phyloP scores from a whole-genome alignment of 2,329 filamentous ascomycete genomes.

The Coniochaeta sp. region DNA sequence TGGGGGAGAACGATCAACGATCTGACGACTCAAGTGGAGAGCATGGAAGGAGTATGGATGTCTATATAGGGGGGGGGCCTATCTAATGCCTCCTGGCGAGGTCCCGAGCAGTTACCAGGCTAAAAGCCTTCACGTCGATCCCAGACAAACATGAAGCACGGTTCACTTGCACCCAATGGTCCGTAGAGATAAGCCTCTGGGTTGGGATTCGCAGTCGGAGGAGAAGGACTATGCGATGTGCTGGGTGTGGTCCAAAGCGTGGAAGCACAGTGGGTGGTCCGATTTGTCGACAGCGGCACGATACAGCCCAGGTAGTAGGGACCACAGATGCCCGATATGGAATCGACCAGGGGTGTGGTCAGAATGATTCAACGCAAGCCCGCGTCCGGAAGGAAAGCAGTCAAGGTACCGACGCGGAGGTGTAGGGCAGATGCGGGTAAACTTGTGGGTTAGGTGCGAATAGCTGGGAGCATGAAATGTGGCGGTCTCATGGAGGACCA shows the following conservation, averaged over 20 bases:
- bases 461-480: neutral
- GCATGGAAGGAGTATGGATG: neutral
- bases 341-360: neutral
- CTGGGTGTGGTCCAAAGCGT: neutral
- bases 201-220: constrained; percentile 9
- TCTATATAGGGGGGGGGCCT: neutral
- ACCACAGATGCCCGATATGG: neutral
- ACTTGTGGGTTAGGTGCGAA: neutral
- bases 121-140: constrained; percentile 1
- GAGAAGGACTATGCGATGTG: neutral
- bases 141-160: constrained; percentile 13
- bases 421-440: neutral
- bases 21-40: constrained; percentile 3
- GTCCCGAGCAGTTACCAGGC: neutral
- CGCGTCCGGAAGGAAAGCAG: neutral
- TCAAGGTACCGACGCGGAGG: neutral
- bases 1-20: constrained; percentile 14
- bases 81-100: neutral
- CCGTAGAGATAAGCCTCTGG: constrained; percentile 10
- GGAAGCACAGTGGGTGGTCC: neutral
- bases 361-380: neutral
- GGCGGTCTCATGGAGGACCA: constrained; percentile 3
- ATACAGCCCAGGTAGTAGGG: neutral
- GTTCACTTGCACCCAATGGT: neutral
- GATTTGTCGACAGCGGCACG: neutral